These are phyloP conservation scores for Cercospora citrullina DNA, from an alignment of 2,329 filamentous ascomycete genomes.

Conservation along the genomic window DNA sequence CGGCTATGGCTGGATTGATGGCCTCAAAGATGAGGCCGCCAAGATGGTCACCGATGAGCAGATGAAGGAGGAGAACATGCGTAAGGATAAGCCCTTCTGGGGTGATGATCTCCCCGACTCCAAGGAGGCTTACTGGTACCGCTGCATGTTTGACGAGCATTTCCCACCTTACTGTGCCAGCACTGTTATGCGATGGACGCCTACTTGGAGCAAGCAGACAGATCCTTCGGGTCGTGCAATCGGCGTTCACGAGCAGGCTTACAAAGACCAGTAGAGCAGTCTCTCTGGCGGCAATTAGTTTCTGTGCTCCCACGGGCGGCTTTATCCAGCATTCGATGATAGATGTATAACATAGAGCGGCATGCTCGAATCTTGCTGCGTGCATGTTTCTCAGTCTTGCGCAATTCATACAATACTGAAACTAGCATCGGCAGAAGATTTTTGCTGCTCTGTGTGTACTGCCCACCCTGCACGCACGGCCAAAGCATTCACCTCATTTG, in stretches of 20 bases:
- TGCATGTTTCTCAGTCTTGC: no score
- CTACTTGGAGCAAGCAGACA: conserved; percentile 94
- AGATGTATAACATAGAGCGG: neutral
- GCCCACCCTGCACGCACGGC: neutral
- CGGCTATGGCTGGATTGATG: conserved; percentile 98
- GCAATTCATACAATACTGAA: neutral
- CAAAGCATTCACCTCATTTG: neutral
- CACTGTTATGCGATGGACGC: conserved; percentile 95
- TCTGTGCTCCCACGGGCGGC: neutral
- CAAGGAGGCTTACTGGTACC: conserved; percentile 99
- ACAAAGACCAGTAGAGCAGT: conserved; percentile 29
- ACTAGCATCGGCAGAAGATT: neutral
- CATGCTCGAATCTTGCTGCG: neutral
- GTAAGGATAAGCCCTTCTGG: conserved; percentile 97
- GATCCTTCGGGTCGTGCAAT: conserved; percentile 80
- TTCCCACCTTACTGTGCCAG: conserved; percentile 89
- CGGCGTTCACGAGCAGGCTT: conserved; percentile 38
- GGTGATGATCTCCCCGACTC: conserved; percentile 87
- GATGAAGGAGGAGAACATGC: conserved; percentile 60
- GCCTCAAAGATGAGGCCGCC: conserved; percentile 91
- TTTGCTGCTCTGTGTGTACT: no score
- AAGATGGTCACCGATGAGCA: conserved; percentile 90
- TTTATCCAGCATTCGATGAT: neutral
- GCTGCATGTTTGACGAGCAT: conserved; percentile 97
- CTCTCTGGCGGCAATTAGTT: neutral